These are phyloP conservation scores for Physaria fendleri DNA, from an alignment of 345 rosid species.

Conservation along the genomic window DNA sequence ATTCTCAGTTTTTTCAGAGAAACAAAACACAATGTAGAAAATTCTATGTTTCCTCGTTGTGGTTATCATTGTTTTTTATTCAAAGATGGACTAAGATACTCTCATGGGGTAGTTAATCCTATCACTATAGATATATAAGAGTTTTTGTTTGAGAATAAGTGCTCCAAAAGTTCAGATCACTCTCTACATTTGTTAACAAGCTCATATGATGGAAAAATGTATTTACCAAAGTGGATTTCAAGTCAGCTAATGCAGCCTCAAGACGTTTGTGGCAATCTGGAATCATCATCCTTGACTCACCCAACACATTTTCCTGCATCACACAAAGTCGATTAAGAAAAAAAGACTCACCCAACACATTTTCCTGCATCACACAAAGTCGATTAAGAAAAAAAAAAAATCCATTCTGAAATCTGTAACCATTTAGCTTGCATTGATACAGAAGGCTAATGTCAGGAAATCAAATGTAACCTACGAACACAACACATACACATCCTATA, in stretches of 20 bases:
- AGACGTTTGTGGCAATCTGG: conserved; percentile 88
- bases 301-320: conserved; percentile 85
- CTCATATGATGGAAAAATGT: not conserved
- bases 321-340: not conserved
- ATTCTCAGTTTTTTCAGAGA: not conserved
- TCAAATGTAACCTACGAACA: not conserved
- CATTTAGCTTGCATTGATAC: not conserved
- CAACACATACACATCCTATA: not conserved
- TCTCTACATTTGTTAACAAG: not conserved
- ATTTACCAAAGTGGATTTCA: conserved; percentile 67
- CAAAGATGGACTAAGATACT: not conserved
- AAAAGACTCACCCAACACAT: conserved; percentile 66
- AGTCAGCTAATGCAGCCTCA: conserved; percentile 68
- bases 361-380: conserved; percentile 47
- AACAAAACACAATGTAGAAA: not conserved
- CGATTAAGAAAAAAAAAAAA: not conserved
- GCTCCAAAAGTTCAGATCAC: not conserved
- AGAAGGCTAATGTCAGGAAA: not conserved
- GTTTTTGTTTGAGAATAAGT: not conserved
- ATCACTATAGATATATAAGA: not conserved
- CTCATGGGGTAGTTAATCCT: not conserved
- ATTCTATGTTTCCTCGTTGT: not conserved
- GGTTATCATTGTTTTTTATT: not conserved
- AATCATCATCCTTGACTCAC: conserved; percentile 97
- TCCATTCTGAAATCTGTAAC: not conserved